Conservation (phyloP, 2,329 filamentous ascomycete species). For the Hypomyces perniciosus region DNA sequence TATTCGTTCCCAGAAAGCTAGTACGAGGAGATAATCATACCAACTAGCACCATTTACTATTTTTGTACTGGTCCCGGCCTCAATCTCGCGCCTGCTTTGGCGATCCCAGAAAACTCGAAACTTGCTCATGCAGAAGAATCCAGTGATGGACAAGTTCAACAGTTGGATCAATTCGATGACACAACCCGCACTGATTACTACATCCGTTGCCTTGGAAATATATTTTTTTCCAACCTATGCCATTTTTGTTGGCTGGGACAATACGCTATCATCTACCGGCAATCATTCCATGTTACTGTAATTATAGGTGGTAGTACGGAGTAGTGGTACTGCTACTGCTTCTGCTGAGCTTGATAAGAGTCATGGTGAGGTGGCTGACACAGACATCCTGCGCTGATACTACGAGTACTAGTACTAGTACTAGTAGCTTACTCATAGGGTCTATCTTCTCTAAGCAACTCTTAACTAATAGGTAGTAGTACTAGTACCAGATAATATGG, state of each 20-base stretch:
- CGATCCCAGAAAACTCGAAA: slow-evolving; percentile 3
- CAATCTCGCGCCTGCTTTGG: slow-evolving; percentile 12
- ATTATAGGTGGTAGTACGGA: slow-evolving; percentile 1
- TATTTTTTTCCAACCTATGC: too few species aligned
- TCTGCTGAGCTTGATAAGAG: not conserved
- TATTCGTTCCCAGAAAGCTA: slow-evolving; percentile 4
- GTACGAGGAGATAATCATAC: slow-evolving; percentile 4
- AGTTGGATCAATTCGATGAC: not conserved
- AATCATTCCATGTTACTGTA: slow-evolving; percentile 8
- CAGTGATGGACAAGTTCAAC: not conserved
- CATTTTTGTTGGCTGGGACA: slow-evolving; percentile 6
- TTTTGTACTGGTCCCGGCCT: slow-evolving; percentile 8
- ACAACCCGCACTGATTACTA: too few species aligned
- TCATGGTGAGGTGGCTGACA: too few species aligned
- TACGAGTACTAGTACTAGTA: too few species aligned
- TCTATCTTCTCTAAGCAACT: too few species aligned
- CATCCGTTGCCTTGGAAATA: too few species aligned
- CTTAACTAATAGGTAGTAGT: too few species aligned
- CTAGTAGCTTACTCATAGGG: too few species aligned
- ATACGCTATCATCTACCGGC: slow-evolving; percentile 8
- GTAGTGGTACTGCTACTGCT: not conserved
- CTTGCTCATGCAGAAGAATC: not conserved
- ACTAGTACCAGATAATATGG: too few species aligned
- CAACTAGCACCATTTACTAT: slow-evolving; percentile 3
- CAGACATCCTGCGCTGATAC: too few species aligned